Conservation (phyloP, 176 grass and related monocot genomes). For the Echinochloa phyllopogon region DNA sequence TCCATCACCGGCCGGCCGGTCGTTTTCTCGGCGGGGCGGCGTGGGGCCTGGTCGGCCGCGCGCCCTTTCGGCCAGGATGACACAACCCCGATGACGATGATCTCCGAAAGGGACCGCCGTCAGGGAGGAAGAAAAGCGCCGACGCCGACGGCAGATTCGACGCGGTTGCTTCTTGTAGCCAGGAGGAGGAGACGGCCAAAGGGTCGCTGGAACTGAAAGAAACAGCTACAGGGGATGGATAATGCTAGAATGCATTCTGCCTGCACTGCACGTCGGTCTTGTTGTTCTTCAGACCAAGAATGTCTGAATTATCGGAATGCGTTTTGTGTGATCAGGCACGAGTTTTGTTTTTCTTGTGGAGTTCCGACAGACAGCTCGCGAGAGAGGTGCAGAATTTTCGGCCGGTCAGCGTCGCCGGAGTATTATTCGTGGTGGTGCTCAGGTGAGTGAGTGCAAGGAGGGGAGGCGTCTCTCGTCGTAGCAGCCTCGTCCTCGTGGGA, state of each 20-base stretch:
- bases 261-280: not conserved
- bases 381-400: not conserved
- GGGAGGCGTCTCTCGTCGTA: not conserved
- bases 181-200: not conserved
- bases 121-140: not conserved
- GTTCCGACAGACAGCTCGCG: too few species aligned
- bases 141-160: not conserved
- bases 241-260: not conserved
- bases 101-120: conserved; percentile 29
- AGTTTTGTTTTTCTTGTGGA: not conserved
- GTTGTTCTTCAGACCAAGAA: too few species aligned
- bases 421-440: not conserved
- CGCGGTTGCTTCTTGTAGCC: too few species aligned
- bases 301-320: too few species aligned
- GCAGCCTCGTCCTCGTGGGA: not conserved
- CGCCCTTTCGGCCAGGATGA: conserved; percentile 55
- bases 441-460: not conserved
- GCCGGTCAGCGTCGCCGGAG: too few species aligned
- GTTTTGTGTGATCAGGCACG: too few species aligned
- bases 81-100: not conserved
- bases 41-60: not conserved
- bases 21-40: not conserved
- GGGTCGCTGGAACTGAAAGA: not conserved
- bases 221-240: not conserved
- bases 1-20: not conserved